Percentiles rank a stretch among this genome's conserved stretches.
phyloP scores from a whole-genome alignment of 2,329 filamentous ascomycete species.

The Nannizziopsis arthrosporioides region DNA sequence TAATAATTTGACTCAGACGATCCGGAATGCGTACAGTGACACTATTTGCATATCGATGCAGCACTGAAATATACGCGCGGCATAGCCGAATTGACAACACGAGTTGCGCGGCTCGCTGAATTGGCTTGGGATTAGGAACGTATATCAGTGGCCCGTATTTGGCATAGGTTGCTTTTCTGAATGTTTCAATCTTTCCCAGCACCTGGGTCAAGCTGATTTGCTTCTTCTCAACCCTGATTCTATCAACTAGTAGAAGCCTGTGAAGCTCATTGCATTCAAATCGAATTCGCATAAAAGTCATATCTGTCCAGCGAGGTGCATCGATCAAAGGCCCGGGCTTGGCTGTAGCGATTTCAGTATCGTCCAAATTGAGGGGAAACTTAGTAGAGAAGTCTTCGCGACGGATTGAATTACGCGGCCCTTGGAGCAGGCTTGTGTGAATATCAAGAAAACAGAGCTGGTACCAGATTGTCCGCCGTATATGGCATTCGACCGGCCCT shows the following conservation, averaged over 20 bases:
- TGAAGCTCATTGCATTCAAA: slow-evolving; percentile 65
- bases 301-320: slow-evolving; percentile 52
- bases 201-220: slow-evolving; percentile 52
- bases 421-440: slow-evolving; percentile 61
- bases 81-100: slow-evolving; percentile 54
- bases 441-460: slow-evolving; percentile 68
- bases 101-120: slow-evolving; percentile 52
- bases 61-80: slow-evolving; percentile 53
- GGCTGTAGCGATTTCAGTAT: slow-evolving; percentile 45
- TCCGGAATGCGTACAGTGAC: slow-evolving; percentile 30
- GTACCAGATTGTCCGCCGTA: slow-evolving; percentile 63
- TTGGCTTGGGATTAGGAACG: slow-evolving; percentile 39
- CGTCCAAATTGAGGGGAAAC: slow-evolving; percentile 59
- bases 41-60: slow-evolving; percentile 54
- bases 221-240: slow-evolving; percentile 51
- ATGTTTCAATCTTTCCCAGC: slow-evolving; percentile 57
- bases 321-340: slow-evolving; percentile 35
- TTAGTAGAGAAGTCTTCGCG: slow-evolving; percentile 63
- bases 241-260: slow-evolving; percentile 57
- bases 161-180: slow-evolving; percentile 51
- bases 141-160: slow-evolving; percentile 56
- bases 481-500: slow-evolving; percentile 56
- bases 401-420: slow-evolving; percentile 59
- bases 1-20: slow-evolving; percentile 51
- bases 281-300: slow-evolving; percentile 55